phyloP scores from a whole-genome alignment of 2,329 filamentous ascomycete species.

The Colletotrichum trifolii region DNA sequence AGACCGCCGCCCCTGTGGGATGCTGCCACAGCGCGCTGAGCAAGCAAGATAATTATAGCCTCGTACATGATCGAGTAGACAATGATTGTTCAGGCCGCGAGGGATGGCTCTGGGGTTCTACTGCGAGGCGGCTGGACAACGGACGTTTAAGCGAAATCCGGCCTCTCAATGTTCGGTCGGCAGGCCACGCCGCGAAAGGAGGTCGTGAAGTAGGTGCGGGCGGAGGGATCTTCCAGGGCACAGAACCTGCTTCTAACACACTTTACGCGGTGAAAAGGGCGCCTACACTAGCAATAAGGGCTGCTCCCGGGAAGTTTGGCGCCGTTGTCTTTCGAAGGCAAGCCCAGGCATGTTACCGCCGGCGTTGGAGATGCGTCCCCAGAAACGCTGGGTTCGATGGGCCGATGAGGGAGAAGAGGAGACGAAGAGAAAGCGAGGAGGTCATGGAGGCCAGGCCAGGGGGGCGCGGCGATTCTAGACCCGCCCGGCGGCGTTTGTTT shows the following conservation, averaged over 20 bases:
- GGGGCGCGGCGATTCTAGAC: constrained; percentile 27
- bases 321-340: constrained; percentile 14
- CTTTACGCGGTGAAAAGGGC: no score
- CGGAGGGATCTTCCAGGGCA: constrained; percentile 4
- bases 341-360: constrained; percentile 15
- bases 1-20: constrained; percentile 2
- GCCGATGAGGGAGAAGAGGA: not conserved
- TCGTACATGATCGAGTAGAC: not conserved
- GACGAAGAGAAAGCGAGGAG: not conserved
- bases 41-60: constrained; percentile 5
- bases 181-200: constrained; percentile 18
- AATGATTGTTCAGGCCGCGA: no score
- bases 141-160: constrained; percentile 6
- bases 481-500: constrained; percentile 28
- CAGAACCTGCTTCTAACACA: no score
- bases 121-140: not conserved
- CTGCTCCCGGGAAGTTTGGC: constrained; percentile 8
- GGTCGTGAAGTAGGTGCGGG: not conserved
- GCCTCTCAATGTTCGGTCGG: constrained; percentile 16
- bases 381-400: no score
- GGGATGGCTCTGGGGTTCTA: no score
- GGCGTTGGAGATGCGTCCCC: constrained; percentile 4
- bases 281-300: not conserved
- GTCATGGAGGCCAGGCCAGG: not conserved
- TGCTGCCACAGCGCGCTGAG: constrained; percentile 1